Evolutionary conservation across 768 basidiomycete genomes (phyloP).

Genomic region (Termitomyces bulborhizus): DNA sequence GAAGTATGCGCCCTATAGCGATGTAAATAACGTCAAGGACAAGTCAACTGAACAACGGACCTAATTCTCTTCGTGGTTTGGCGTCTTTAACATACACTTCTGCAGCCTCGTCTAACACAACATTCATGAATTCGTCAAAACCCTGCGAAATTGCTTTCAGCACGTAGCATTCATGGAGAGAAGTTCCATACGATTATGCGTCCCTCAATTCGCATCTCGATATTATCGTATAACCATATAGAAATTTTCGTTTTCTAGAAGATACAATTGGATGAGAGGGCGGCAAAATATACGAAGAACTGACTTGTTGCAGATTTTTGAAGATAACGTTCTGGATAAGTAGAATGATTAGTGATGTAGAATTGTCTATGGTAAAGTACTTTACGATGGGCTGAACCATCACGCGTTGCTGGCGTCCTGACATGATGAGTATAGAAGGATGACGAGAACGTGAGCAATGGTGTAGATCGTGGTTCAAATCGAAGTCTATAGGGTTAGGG

Average conservation of each 20-base stretch:
- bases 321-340: constrained; percentile 84
- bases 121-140: constrained; percentile 99
- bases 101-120: constrained; percentile 88
- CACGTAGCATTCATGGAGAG: background rate
- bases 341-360: constrained; percentile 5
- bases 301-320: constrained; percentile 90
- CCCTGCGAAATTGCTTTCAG: constrained; percentile 49
- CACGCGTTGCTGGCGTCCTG: constrained; percentile 89
- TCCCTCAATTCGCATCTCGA: constrained; percentile 95
- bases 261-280: constrained; percentile 9
- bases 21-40: background rate
- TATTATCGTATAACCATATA: constrained; percentile 96
- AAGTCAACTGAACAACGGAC: constrained; percentile 36
- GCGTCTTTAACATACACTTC: constrained; percentile 90
- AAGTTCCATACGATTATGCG: constrained; percentile 78
- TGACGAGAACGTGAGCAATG: constrained; percentile 8
- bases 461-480: constrained; percentile 4
- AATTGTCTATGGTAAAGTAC: constrained; percentile 21
- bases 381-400: constrained; percentile 98
- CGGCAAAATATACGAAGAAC: constrained; percentile 3
- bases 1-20: constrained; percentile 77
- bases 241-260: constrained; percentile 67
- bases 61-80: constrained; percentile 79
- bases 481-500: constrained; percentile 18
- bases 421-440: constrained; percentile 51